Evolutionary conservation across 2,329 filamentous ascomycete species (phyloP).

Genomic region (Beauveria bassiana): DNA sequence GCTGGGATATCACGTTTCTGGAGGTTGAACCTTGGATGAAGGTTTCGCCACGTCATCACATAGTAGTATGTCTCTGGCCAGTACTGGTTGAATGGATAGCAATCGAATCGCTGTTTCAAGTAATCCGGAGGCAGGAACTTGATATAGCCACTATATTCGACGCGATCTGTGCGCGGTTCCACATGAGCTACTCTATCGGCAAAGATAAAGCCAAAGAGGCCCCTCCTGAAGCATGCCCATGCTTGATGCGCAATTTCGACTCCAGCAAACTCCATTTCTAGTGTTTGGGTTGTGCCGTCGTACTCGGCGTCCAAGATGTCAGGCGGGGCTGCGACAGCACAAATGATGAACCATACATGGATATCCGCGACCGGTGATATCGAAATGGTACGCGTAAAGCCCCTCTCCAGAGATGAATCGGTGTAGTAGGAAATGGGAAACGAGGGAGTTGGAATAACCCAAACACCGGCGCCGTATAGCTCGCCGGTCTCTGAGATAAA

Average conservation of each 20-base stretch:
- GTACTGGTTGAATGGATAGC: not conserved
- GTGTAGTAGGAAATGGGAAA: not conserved
- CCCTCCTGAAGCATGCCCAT: fast-evolving
- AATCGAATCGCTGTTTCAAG: not conserved
- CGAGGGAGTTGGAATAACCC: not conserved
- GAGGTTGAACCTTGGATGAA: not conserved
- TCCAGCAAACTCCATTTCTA: not conserved
- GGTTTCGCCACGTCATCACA: not conserved
- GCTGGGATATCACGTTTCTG: not conserved
- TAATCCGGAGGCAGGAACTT: not conserved
- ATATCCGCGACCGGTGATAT: not conserved
- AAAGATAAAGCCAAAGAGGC: not conserved
- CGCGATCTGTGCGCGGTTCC: not conserved
- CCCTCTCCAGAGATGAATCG: not conserved
- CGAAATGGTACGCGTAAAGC: not conserved
- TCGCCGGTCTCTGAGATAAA: not conserved
- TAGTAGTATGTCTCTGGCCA: not conserved
- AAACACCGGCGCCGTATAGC: not conserved
- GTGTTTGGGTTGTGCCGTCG: not conserved
- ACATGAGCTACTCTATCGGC: not conserved
- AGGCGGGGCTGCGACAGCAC: not conserved
- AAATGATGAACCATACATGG: not conserved
- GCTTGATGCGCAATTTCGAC: not conserved
- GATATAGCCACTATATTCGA: not conserved
- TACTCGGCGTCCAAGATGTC: not conserved